Conservation (phyloP, 306 rosid species). For the Trifolium repens region DNA sequence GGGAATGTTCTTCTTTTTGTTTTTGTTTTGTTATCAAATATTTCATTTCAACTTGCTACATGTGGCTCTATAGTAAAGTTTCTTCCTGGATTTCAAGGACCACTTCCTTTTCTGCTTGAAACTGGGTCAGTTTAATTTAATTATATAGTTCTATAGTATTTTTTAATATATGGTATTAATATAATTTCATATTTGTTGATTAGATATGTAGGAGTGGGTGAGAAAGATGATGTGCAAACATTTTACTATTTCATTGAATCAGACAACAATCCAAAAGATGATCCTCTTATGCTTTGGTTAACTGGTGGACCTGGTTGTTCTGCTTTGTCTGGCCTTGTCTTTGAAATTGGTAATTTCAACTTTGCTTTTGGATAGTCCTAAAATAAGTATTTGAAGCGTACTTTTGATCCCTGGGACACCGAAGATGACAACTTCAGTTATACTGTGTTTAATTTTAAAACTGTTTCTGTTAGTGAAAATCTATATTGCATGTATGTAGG, state of each 20-base stretch:
- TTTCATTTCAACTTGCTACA: conserved; percentile 23
- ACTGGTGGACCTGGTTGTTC: conserved; percentile 80
- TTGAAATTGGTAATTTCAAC: conserved; percentile 53
- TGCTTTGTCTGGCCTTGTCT: conserved; percentile 42
- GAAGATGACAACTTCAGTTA: too few species aligned
- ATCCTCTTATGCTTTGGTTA: conserved; percentile 73
- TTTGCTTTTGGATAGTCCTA: neutral
- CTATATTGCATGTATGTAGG: conserved; percentile 43
- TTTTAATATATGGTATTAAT: neutral
- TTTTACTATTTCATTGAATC: conserved; percentile 45
- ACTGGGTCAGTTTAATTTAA: conserved; percentile 58
- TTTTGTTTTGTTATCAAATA: conserved; percentile 16
- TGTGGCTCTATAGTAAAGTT: conserved; percentile 42
- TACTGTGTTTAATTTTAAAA: too few species aligned
- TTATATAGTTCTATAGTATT: neutral
- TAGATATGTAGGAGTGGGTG: conserved; percentile 32
- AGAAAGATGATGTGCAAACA: conserved; percentile 15
- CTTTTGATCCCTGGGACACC: too few species aligned
- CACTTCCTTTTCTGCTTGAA: conserved; percentile 72
- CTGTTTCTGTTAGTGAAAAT: too few species aligned
- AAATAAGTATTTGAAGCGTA: neutral
- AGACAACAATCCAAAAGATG: conserved; percentile 54
- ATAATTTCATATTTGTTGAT: neutral
- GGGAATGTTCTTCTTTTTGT: neutral
- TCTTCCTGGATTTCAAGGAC: conserved; percentile 73